phyloP scores from a whole-genome alignment of 1,139 yeast genomes.

The Yarrowia galli region DNA sequence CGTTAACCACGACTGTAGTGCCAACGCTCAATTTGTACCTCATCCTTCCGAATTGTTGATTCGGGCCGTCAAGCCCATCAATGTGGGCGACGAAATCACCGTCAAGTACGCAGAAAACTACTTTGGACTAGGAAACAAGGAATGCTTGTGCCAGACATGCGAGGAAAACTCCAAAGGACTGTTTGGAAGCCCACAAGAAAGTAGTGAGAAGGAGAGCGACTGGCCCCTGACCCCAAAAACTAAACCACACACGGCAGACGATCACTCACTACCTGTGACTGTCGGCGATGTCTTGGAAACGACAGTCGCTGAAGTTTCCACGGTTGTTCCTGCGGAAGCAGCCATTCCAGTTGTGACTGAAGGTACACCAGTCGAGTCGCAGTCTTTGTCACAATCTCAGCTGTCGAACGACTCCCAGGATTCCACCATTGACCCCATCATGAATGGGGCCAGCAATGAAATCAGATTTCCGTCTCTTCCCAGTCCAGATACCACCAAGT shows the following conservation, averaged over 20 bases:
- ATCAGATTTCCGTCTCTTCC: conserved; percentile 31
- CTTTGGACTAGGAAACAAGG: conserved; percentile 55
- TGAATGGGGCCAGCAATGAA: background rate
- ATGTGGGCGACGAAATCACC: conserved; percentile 57
- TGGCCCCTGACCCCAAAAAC: conserved; percentile 14
- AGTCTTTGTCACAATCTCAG: background rate
- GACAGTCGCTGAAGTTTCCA: background rate
- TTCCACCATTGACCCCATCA: background rate
- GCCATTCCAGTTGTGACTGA: background rate
- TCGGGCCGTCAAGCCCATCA: conserved; percentile 51
- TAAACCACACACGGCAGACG: background rate
- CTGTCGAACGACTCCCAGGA: background rate
- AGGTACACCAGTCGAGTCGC: background rate
- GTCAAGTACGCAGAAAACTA: conserved; percentile 55
- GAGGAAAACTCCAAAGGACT: conserved; percentile 46
- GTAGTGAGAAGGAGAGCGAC: conserved; percentile 40
- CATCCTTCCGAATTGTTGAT: conserved; percentile 50
- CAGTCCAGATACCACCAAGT: conserved; percentile 23
- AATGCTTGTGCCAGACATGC: conserved; percentile 58
- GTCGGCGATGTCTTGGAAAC: conserved; percentile 1
- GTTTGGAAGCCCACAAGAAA: conserved; percentile 23
- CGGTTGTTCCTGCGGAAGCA: background rate
- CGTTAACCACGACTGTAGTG: conserved; percentile 58
- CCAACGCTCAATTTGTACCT: conserved; percentile 54
- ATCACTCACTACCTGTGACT: background rate